These are phyloP conservation scores for Spergularia azorica DNA, from an alignment of 179 eudicot species.

Conservation along the genomic window DNA sequence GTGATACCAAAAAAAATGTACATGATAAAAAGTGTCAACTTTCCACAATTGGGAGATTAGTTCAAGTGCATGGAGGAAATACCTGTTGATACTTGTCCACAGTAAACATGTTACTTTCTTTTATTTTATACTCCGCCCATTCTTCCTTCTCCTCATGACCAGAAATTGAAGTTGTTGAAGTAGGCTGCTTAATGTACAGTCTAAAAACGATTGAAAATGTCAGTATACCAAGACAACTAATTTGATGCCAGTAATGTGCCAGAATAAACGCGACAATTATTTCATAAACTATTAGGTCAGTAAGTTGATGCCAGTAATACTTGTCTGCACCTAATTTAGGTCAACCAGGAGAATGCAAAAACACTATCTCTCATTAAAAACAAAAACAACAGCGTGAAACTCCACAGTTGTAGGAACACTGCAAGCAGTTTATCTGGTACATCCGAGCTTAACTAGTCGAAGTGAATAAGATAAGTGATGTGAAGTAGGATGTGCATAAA, in stretches of 20 bases:
- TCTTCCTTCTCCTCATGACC: slow-evolving; percentile 55
- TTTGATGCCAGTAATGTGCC: background rate
- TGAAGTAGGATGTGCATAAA: background rate
- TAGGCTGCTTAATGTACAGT: slow-evolving; percentile 85
- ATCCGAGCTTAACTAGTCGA: background rate
- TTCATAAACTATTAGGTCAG: too few species aligned
- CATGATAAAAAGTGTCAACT: background rate
- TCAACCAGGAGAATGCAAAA: background rate
- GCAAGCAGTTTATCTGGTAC: background rate
- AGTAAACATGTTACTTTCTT: slow-evolving; percentile 97
- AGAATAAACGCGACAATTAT: background rate
- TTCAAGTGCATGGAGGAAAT: slow-evolving; percentile 26
- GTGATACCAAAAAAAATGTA: slow-evolving; percentile 5
- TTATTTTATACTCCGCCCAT: slow-evolving; percentile 96
- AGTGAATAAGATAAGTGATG: background rate
- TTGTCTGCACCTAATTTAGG: too few species aligned
- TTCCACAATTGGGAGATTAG: background rate
- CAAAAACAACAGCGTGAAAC: too few species aligned
- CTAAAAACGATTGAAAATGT: slow-evolving; percentile 32
- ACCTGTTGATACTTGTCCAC: slow-evolving; percentile 99
- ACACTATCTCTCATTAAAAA: background rate
- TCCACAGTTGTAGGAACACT: too few species aligned
- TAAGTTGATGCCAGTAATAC: too few species aligned
- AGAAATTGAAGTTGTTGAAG: slow-evolving; percentile 50
- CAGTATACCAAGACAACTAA: slow-evolving; percentile 7